phyloP scores from a whole-genome alignment of 2,329 filamentous ascomycete species.

The Sclerotiophoma versabilis region DNA sequence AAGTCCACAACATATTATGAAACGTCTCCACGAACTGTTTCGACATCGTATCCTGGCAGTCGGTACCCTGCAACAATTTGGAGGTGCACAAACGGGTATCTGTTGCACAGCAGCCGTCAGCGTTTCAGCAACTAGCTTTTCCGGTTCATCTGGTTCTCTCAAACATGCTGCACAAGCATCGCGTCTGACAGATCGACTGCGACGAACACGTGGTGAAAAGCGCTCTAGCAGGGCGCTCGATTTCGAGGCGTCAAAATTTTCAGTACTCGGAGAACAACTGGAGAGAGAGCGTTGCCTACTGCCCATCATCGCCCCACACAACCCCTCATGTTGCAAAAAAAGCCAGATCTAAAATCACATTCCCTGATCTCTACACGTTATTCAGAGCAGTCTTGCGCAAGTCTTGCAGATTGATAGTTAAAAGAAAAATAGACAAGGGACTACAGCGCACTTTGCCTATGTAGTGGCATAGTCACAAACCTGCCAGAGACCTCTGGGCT shows the following conservation, averaged over 20 bases:
- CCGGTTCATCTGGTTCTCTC: not conserved
- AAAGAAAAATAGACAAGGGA: too few relatives aligned
- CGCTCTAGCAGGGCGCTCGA: not conserved
- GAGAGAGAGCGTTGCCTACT: too few relatives aligned
- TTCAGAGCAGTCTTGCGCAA: too few relatives aligned
- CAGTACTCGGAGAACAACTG: not conserved
- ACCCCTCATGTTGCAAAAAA: too few relatives aligned
- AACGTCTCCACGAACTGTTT: slow-evolving; percentile 14
- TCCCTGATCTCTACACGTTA: too few relatives aligned
- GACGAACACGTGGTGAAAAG: not conserved
- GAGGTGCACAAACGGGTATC: not conserved
- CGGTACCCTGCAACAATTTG: slow-evolving; percentile 3
- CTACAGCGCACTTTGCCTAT: too few relatives aligned
- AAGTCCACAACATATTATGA: slow-evolving; percentile 10
- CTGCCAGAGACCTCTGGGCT: too few relatives aligned
- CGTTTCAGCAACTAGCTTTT: not conserved
- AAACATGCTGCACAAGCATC: not conserved
- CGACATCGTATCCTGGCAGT: not conserved
- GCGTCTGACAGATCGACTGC: not conserved
- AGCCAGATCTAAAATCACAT: too few relatives aligned
- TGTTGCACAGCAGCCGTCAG: slow-evolving; percentile 9
- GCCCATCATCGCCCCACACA: not conserved
- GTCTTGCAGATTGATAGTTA: too few relatives aligned
- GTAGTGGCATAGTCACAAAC: too few relatives aligned
- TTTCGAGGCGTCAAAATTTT: not conserved